Percentiles rank a stretch among this genome's conserved stretches.
These are phyloP conservation scores for Microstroma glucosiphilum DNA, from an alignment of 1,284 basidiomycete genomes.

Conservation along the genomic window DNA sequence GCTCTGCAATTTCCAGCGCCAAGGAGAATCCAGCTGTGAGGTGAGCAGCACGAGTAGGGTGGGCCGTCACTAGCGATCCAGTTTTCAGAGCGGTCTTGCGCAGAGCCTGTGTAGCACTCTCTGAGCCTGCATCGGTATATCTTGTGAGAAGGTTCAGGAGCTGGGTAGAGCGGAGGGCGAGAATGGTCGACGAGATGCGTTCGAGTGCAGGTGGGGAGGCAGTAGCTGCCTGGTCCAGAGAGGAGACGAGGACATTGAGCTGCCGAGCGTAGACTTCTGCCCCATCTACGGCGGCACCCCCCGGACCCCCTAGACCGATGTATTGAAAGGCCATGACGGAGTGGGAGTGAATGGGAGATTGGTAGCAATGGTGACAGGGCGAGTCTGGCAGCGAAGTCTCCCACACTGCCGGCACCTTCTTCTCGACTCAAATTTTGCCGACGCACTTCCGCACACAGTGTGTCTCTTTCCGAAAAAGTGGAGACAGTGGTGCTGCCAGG, in stretches of 20 bases:
- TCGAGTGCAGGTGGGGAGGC: background rate
- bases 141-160: background rate
- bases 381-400: too few species aligned
- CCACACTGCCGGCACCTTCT: too few species aligned
- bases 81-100: background rate
- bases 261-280: background rate
- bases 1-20: background rate
- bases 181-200: background rate
- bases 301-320: background rate
- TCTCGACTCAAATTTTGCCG: too few species aligned
- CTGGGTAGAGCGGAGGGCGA: background rate
- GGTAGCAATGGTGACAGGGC: too few species aligned
- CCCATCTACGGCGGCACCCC: too few species aligned
- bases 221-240: background rate
- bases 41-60: background rate
- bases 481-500: too few species aligned
- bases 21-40: background rate
- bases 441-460: too few species aligned
- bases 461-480: too few species aligned
- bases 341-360: background rate
- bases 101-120: background rate
- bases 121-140: background rate
- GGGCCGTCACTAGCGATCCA: background rate
- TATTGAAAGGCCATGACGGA: background rate
- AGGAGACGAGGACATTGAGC: background rate